Evolutionary conservation across 1,284 basidiomycete species (phyloP).

Genomic region (Heterobasidion annosum): DNA sequence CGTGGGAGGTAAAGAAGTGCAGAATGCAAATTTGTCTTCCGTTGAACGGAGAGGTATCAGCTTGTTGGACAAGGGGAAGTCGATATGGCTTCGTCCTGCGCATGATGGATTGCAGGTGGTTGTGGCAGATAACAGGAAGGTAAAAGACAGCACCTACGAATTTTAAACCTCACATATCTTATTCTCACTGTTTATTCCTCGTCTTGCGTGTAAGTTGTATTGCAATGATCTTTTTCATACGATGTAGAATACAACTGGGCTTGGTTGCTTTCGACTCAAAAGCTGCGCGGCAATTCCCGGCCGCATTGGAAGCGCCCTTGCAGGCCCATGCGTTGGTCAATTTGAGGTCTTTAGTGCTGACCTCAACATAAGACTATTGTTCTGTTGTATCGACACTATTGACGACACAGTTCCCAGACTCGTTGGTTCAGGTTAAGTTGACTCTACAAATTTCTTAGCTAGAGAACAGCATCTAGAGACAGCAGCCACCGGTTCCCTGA

Average conservation of each 20-base stretch:
- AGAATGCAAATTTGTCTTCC: conserved; percentile 23
- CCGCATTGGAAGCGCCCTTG: no score
- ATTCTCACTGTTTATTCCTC: neutral
- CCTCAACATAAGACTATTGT: no score
- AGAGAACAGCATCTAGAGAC: no score
- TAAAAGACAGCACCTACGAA: conserved; percentile 40
- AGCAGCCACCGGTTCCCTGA: no score
- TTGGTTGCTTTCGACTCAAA: neutral
- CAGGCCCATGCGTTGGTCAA: no score
- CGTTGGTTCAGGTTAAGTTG: no score
- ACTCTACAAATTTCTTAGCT: no score
- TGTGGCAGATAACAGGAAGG: conserved; percentile 28
- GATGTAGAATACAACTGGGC: neutral
- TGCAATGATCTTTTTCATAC: neutral
- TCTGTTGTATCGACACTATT: no score
- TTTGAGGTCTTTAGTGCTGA: no score
- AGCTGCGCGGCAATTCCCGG: no score
- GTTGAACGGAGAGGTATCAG: conserved; percentile 33
- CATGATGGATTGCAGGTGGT: conserved; percentile 57
- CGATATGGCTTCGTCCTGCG: conserved; percentile 59
- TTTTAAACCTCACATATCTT: neutral
- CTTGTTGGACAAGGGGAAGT: conserved; percentile 34
- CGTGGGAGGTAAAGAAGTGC: conserved; percentile 28
- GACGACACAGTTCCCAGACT: no score
- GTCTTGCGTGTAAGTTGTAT: neutral